Base-by-base conservation (phyloP, 2,329 filamentous ascomycete genomes). In the Didymella pomorum region DNA sequence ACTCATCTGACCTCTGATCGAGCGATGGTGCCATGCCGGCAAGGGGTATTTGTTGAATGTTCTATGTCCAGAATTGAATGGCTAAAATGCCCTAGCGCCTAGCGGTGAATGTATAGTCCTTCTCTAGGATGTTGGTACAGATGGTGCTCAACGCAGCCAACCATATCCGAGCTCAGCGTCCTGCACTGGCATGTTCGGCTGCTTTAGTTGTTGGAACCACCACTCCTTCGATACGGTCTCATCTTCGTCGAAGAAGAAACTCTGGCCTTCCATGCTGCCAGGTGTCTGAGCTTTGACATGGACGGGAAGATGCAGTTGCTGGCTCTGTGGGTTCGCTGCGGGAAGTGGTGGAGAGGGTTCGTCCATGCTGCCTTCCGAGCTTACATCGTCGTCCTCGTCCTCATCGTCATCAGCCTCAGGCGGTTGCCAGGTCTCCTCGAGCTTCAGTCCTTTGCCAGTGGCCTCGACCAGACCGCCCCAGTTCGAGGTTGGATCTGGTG, bases 381-480 rank as follows among this genome's bases (percentile, higher is more conserved):
- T 76, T 45, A 70, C 71, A 43, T 76, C 74, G 11, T 79, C 85
- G 0, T 71, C 68, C 3, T 82, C 83, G 0, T 85, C 86, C 1
- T 86, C 85, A 0, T 72, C 69, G 4, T 70, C 71, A 2, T 76
- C 74, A 1, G 72, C 68, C 45, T 74, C 71, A 4, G 88, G 89
- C 18, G 83, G 90, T 74, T 86, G 89, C 90, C 84, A 94, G 0
- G 90, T 90, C 73, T 93, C 90, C 76, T 94, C 91, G 3, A 95
- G 80, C 73, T 93, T 94, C 65, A 94, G 79, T 0, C 91, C 90
- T 75, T 92, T 91, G 56, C 90, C 90, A 18, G 79, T 81, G 3
- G 83, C 79, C 52, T 71, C 65, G 62, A 83, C 82, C 0, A 75
- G 65, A 7, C 65, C 60, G 83, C 45, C 87, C 76, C 18, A 90